Evolutionary conservation across 1,139 yeast genomes (phyloP).

Genomic region (Maudiozyma humilis): DNA sequence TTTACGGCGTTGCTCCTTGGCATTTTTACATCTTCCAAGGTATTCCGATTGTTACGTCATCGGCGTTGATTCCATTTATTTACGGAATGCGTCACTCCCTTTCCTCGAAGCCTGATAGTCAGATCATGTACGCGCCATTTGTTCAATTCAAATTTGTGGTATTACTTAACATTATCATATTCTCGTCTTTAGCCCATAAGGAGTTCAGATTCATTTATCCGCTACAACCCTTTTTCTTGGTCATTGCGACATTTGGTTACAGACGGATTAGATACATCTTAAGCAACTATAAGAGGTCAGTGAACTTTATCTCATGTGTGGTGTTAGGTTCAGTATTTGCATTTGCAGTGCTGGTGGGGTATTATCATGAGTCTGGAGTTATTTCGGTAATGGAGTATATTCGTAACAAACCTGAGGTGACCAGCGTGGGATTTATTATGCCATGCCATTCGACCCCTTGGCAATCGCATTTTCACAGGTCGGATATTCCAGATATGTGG

Average conservation of each 20-base stretch:
- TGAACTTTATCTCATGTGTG: not conserved
- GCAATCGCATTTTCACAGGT: constrained; percentile 72
- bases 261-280: not conserved
- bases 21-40: constrained; percentile 81
- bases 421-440: constrained; percentile 67
- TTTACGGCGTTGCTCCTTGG: constrained; percentile 82
- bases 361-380: constrained; percentile 77
- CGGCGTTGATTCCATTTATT: constrained; percentile 54
- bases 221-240: constrained; percentile 62
- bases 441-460: constrained; percentile 98
- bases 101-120: not conserved
- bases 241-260: constrained; percentile 34
- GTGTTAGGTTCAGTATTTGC: constrained; percentile 34
- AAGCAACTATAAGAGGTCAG: not conserved
- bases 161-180: constrained; percentile 40
- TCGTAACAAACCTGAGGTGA: constrained; percentile 36
- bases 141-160: constrained; percentile 28
- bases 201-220: constrained; percentile 90
- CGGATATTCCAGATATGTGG: constrained; percentile 48
- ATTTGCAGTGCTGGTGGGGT: constrained; percentile 22
- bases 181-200: constrained; percentile 69
- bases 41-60: constrained; percentile 63
- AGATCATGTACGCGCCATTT: constrained; percentile 13
- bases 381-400: constrained; percentile 55
- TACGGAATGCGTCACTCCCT: constrained; percentile 33